Conservation (phyloP, 441 rosid species). For the Adansonia madagascariensis region DNA sequence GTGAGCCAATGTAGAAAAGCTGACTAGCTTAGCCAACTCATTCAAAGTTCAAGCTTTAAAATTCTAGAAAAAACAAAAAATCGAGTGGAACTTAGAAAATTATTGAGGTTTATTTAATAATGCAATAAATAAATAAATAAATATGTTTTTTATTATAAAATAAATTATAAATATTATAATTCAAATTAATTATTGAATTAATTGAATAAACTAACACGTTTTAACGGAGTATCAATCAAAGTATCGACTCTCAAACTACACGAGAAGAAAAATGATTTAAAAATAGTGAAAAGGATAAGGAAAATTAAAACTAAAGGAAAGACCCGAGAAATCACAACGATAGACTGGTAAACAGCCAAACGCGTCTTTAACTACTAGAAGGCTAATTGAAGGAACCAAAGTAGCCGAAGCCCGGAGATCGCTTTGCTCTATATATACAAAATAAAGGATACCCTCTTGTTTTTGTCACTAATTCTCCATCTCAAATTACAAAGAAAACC, state of each 20-base stretch:
- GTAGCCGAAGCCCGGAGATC: background rate
- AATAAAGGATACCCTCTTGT: background rate
- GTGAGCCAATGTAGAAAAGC: background rate
- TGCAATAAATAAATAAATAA: no score
- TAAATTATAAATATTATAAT: no score
- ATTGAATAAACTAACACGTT: constrained; percentile 21
- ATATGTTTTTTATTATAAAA: no score
- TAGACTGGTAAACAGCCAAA: constrained; percentile 18
- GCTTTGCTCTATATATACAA: background rate
- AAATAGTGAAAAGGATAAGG: background rate
- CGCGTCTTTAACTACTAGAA: constrained; percentile 23
- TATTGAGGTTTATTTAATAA: background rate
- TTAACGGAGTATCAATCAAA: background rate
- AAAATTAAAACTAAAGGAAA: constrained; percentile 2
- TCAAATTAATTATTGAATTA: no score
- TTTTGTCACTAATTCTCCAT: constrained; percentile 23
- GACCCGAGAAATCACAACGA: background rate
- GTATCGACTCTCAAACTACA: background rate
- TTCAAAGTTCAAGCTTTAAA: background rate
- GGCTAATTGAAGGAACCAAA: background rate
- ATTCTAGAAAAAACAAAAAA: background rate
- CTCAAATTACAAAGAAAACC: background rate
- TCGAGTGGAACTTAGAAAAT: background rate
- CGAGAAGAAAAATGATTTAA: background rate
- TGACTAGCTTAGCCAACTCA: background rate